These are phyloP conservation scores for Zymoseptoria crescenta DNA, from an alignment of 2,329 filamentous ascomycete species.

Conservation along the genomic window DNA sequence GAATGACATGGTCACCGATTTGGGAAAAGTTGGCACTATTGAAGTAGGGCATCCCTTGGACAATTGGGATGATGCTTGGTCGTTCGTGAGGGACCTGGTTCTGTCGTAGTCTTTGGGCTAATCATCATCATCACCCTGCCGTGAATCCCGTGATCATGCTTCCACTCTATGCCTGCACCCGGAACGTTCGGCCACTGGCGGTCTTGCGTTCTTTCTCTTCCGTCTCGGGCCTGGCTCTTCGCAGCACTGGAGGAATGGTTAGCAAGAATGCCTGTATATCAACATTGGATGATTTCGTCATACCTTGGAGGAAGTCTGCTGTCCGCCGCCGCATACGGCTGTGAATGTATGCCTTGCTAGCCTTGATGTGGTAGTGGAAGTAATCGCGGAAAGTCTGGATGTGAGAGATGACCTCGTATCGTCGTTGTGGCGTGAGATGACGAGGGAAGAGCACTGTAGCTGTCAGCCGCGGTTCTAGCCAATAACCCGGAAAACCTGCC, in stretches of 20 bases:
- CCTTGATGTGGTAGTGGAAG: constrained; percentile 99
- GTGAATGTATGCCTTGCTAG: constrained; percentile 98
- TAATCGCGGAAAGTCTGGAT: constrained; percentile 99
- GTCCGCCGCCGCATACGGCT: constrained; percentile 96
- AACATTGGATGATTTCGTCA: background rate
- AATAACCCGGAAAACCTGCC: background rate
- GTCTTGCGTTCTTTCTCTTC: constrained; percentile 98
- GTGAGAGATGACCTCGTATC: constrained; percentile 93
- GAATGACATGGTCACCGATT: background rate
- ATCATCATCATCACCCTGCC: background rate
- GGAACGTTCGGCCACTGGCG: constrained; percentile 89
- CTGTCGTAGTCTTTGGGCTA: background rate
- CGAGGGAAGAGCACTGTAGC: constrained; percentile 80
- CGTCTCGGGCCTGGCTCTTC: constrained; percentile 86
- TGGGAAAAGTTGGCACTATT: background rate
- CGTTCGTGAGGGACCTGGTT: background rate
- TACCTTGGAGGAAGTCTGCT: constrained; percentile 94
- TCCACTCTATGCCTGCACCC: constrained; percentile 43
- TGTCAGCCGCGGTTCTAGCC: constrained; percentile 9
- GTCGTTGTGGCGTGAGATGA: constrained; percentile 81
- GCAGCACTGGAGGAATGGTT: constrained; percentile 60
- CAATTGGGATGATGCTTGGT: background rate
- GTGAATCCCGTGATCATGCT: background rate
- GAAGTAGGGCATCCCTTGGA: background rate
- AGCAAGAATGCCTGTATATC: constrained; percentile 22